Evolutionary conservation across 2,329 filamentous ascomycete species (phyloP).

Genomic region (Hysterium pulicare): DNA sequence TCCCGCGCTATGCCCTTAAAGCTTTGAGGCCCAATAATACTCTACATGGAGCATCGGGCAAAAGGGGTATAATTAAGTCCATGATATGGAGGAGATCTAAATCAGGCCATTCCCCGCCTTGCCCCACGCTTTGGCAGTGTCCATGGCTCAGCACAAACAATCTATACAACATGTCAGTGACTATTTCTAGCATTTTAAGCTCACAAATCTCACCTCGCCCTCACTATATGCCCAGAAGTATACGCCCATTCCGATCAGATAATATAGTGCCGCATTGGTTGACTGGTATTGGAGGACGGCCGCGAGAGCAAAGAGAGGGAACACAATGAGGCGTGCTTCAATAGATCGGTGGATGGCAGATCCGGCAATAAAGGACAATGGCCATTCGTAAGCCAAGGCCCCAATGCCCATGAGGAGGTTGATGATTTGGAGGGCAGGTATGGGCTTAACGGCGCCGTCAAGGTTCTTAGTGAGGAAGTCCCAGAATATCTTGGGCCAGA

Average conservation of each 20-base stretch:
- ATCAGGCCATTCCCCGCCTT: no score
- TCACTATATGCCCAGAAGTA: slow-evolving; percentile 99
- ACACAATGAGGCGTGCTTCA: slow-evolving; percentile 75
- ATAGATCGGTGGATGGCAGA: slow-evolving; percentile 79
- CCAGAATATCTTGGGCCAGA: slow-evolving; percentile 99
- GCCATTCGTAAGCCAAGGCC: slow-evolving; percentile 88
- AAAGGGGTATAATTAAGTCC: no score
- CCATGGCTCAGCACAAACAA: slow-evolving; percentile 50
- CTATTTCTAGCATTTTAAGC: not conserved
- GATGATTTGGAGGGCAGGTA: slow-evolving; percentile 85
- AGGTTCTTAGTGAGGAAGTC: slow-evolving; percentile 92
- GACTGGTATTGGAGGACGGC: slow-evolving; percentile 83
- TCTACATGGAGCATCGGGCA: no score
- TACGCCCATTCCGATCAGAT: slow-evolving; percentile 75
- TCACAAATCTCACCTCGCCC: slow-evolving; percentile 88
- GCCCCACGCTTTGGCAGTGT: slow-evolving; percentile 46
- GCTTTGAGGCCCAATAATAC: no score
- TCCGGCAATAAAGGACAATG: slow-evolving; percentile 70
- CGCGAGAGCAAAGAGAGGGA: slow-evolving; percentile 73
- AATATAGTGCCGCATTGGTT: slow-evolving; percentile 90
- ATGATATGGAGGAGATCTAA: no score
- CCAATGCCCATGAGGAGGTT: slow-evolving; percentile 79
- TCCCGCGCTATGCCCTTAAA: no score
- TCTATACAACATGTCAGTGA: slow-evolving; percentile 26
- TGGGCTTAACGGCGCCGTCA: slow-evolving; percentile 77